These are phyloP conservation scores for Phytophthora brassicae DNA, from an alignment of 352 stramenopile species.

Conservation along the genomic window DNA sequence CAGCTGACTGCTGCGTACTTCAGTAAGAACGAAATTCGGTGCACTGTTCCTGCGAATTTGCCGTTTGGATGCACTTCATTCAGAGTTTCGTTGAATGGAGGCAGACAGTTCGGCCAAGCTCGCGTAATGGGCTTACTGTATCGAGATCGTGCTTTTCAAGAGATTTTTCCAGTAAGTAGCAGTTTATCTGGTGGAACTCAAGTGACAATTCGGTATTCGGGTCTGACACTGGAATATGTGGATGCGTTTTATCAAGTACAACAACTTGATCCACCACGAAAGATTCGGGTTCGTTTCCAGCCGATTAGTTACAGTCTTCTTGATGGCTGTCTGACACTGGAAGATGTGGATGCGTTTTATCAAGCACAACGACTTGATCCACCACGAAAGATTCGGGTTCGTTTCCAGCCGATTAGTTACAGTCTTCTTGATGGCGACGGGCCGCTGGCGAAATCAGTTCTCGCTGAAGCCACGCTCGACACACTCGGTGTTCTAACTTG, in stretches of 20 bases:
- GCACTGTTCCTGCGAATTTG: constrained; percentile 64
- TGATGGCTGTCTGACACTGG: constrained; percentile 41
- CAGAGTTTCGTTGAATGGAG: constrained; percentile 63
- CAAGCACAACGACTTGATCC: constrained; percentile 52
- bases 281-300: constrained; percentile 57
- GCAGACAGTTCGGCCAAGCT: constrained; percentile 51
- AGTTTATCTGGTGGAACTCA: constrained; percentile 43
- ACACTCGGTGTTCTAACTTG: constrained; percentile 37
- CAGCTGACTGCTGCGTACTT: constrained; percentile 57
- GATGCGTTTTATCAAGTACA: constrained; percentile 51
- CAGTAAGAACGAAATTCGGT: constrained; percentile 50
- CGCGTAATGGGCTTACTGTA: constrained; percentile 47
- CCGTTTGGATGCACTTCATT: constrained; percentile 64
- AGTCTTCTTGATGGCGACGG: background rate
- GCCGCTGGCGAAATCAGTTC: constrained; percentile 20
- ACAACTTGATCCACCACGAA: constrained; percentile 45
- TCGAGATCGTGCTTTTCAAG: constrained; percentile 46
- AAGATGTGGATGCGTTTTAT: constrained; percentile 44
- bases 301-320: too few relatives aligned
- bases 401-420: constrained; percentile 48
- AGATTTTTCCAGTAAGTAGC: constrained; percentile 35
- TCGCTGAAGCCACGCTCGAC: constrained; percentile 7
- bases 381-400: constrained; percentile 44
- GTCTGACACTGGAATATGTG: constrained; percentile 41
- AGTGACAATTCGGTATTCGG: constrained; percentile 33